phyloP scores from a whole-genome alignment of 164 flowering plant genomes.

The Piper betle region DNA sequence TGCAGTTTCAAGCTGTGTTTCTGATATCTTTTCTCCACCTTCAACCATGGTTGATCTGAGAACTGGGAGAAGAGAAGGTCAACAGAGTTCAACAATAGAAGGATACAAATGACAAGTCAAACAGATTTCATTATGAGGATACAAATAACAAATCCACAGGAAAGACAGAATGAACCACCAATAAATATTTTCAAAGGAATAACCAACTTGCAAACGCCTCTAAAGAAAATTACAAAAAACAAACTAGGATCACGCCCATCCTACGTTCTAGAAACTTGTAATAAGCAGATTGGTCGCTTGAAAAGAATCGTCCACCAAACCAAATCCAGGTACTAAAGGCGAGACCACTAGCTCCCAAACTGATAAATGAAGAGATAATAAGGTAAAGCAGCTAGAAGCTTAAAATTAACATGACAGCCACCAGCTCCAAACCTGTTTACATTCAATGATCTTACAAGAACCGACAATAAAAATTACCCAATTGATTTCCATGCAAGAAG shows the following conservation, averaged over 20 bases:
- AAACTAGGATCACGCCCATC: constrained; percentile 8
- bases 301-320: constrained; percentile 14
- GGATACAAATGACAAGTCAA: constrained; percentile 5
- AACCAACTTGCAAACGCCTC: constrained; percentile 42
- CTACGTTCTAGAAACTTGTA: constrained; percentile 35
- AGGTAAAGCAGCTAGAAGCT: not conserved
- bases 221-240: constrained; percentile 3
- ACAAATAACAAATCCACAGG: too few relatives aligned
- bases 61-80: constrained; percentile 3
- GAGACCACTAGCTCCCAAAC: constrained; percentile 2
- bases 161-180: constrained; percentile 4
- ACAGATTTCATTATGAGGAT: too few relatives aligned
- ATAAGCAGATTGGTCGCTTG: constrained; percentile 23
- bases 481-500: not conserved
- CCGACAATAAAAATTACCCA: not conserved
- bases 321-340: constrained; percentile 13
- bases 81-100: constrained; percentile 3
- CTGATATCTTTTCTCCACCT: constrained; percentile 23
- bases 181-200: constrained; percentile 9
- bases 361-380: not conserved
- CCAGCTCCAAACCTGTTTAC: not conserved
- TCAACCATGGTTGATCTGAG: constrained; percentile 39
- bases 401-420: constrained; percentile 3
- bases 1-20: constrained; percentile 22
- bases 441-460: not conserved